These are phyloP conservation scores for Lipomyces mesembrius DNA, from an alignment of 805 yeast genomes.

Conservation along the genomic window DNA sequence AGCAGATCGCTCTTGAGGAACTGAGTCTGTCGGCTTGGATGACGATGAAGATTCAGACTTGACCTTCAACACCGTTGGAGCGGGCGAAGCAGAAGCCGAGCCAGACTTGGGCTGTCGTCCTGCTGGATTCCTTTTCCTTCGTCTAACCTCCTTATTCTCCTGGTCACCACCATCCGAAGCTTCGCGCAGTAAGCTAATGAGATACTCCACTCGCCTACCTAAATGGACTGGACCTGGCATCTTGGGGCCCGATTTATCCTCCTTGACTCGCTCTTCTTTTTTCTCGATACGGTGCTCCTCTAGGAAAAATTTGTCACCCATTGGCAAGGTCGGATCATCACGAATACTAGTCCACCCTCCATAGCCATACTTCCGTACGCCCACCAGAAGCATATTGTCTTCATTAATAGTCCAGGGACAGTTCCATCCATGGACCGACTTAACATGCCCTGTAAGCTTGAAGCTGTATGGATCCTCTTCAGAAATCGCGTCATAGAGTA, in stretches of 20 bases:
- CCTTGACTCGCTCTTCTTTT: conserved; percentile 45
- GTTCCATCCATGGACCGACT: conserved; percentile 88
- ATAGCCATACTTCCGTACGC: conserved; percentile 90
- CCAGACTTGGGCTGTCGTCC: conserved; percentile 12
- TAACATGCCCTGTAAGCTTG: conserved; percentile 64
- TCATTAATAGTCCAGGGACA: conserved; percentile 83
- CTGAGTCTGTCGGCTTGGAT: not conserved
- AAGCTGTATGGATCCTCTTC: conserved; percentile 60
- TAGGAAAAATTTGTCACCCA: conserved; percentile 82
- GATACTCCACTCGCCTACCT: conserved; percentile 87
- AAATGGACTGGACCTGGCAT: conserved; percentile 93
- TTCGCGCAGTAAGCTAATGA: conserved; percentile 71
- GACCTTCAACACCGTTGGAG: conserved; percentile 14
- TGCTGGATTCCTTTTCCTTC: conserved; percentile 29
- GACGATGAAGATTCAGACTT: conserved; percentile 11
- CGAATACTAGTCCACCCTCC: conserved; percentile 94
- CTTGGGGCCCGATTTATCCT: conserved; percentile 55
- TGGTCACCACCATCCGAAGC: conserved; percentile 46
- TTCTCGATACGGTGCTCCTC: conserved; percentile 52
- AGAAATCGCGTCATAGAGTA: conserved; percentile 60
- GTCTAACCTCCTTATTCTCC: conserved; percentile 38
- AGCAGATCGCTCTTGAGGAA: conserved; percentile 2
- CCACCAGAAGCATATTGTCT: conserved; percentile 84
- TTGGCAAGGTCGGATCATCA: conserved; percentile 89
- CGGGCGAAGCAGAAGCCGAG: conserved; percentile 33